Conservation (phyloP, 352 stramenopile species). For the Phytopythium helicoides region DNA sequence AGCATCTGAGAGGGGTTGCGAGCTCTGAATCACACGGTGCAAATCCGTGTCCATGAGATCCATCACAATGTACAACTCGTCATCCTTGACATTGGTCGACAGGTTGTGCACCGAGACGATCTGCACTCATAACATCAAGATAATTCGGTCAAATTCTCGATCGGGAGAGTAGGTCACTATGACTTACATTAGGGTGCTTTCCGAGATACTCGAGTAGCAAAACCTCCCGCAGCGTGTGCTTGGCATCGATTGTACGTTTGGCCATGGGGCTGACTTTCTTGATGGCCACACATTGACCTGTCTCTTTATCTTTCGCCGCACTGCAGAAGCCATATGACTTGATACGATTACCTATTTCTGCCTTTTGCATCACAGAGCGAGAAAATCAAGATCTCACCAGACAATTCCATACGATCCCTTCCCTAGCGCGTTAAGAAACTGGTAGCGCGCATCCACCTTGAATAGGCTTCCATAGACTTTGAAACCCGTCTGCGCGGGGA, state of each 20-base stretch:
- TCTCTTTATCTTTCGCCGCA: slow-evolving; percentile 72
- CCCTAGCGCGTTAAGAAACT: slow-evolving; percentile 85
- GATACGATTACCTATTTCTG: too few relatives aligned
- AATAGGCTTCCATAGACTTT: slow-evolving; percentile 84
- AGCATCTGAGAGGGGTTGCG: slow-evolving; percentile 62
- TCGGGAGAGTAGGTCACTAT: neutral
- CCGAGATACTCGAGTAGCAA: slow-evolving; percentile 84
- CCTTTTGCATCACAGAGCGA: neutral
- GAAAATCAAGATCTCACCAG: slow-evolving; percentile 30
- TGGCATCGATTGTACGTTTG: slow-evolving; percentile 74
- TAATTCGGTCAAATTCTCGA: neutral
- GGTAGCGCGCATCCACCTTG: slow-evolving; percentile 80
- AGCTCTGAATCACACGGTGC: slow-evolving; percentile 86
- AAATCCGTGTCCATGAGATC: slow-evolving; percentile 94
- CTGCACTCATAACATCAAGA: slow-evolving; percentile 19
- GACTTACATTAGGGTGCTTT: slow-evolving; percentile 78
- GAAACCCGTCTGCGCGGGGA: slow-evolving; percentile 25
- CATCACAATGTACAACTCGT: slow-evolving; percentile 96
- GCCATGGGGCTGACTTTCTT: slow-evolving; percentile 91
- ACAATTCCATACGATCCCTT: slow-evolving; percentile 93
- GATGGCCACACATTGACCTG: slow-evolving; percentile 83
- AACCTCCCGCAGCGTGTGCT: slow-evolving; percentile 88
- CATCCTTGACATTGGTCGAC: slow-evolving; percentile 82
- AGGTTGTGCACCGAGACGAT: slow-evolving; percentile 84
- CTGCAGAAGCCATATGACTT: slow-evolving; percentile 27